A percentile compares a stretch with the other conserved stretches of the same genome.
These are phyloP conservation scores for Diaporthe capsici DNA, from an alignment of 2,329 filamentous ascomycete species.

Conservation along the genomic window DNA sequence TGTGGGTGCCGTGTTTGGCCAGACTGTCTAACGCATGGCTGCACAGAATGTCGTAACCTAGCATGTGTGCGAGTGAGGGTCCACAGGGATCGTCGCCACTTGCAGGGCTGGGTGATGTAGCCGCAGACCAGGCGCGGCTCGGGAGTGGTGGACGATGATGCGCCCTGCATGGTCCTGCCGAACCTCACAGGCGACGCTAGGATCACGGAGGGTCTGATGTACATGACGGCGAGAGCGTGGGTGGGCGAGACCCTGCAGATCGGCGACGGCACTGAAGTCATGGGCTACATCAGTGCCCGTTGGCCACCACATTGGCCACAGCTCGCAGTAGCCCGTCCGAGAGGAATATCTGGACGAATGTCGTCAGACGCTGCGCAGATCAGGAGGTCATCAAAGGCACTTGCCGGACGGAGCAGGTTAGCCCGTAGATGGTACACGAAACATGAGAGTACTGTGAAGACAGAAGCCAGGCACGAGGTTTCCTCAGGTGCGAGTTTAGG, in stretches of 20 bases:
- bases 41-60: slow-evolving; percentile 43
- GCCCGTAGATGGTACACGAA: slow-evolving; percentile 1
- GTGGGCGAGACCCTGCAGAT: slow-evolving; percentile 47
- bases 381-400: slow-evolving; percentile 5
- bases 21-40: slow-evolving; percentile 41
- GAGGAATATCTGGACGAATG: slow-evolving; percentile 25
- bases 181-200: slow-evolving; percentile 36
- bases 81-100: slow-evolving; percentile 41
- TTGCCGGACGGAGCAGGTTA: slow-evolving; percentile 29
- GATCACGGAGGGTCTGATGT: slow-evolving; percentile 39
- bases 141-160: slow-evolving; percentile 37
- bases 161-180: slow-evolving; percentile 33
- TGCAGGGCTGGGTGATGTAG: slow-evolving; percentile 42
- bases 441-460: neutral
- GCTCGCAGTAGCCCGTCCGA: slow-evolving; percentile 11
- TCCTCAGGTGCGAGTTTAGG: slow-evolving; percentile 1
- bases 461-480: neutral
- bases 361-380: slow-evolving; percentile 28
- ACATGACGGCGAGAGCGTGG: slow-evolving; percentile 25
- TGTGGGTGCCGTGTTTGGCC: slow-evolving; percentile 40
- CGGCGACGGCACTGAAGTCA: slow-evolving; percentile 42
- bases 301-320: slow-evolving; percentile 38
- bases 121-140: slow-evolving; percentile 27
- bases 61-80: slow-evolving; percentile 34
- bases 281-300: slow-evolving; percentile 40